Percentiles rank a stretch among this genome's conserved stretches.
Conservation (phyloP, 352 stramenopile genomes). For the Phytopythium cucurbitacearum region DNA sequence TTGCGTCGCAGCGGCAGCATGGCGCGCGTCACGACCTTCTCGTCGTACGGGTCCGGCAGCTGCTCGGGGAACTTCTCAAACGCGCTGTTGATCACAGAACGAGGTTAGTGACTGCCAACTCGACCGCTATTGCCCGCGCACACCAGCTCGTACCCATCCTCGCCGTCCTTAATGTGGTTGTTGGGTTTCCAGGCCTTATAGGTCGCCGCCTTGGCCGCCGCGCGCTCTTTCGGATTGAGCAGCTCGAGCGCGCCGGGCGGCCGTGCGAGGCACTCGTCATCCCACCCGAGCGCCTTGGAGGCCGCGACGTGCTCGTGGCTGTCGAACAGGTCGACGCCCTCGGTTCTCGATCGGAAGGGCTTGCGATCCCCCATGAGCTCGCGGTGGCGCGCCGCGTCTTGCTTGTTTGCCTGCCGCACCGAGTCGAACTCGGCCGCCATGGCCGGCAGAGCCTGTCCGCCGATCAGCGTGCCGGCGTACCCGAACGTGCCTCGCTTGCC, state of each 20-base stretch:
- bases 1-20: slow-evolving; percentile 70
- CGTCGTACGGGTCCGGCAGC: slow-evolving; percentile 64
- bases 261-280: slow-evolving; percentile 62
- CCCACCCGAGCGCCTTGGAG: slow-evolving; percentile 54
- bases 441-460: slow-evolving; percentile 28
- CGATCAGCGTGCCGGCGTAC: slow-evolving; percentile 69
- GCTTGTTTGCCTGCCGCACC: slow-evolving; percentile 20
- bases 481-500: slow-evolving; percentile 65
- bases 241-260: slow-evolving; percentile 46
- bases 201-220: slow-evolving; percentile 35
- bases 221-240: slow-evolving; percentile 75
- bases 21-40: slow-evolving; percentile 63
- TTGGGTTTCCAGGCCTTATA: slow-evolving; percentile 72
- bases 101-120: background rate
- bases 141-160: slow-evolving; percentile 32
- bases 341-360: slow-evolving; percentile 65
- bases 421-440: slow-evolving; percentile 68
- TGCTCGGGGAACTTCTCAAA: slow-evolving; percentile 74
- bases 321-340: slow-evolving; percentile 69
- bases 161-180: slow-evolving; percentile 56
- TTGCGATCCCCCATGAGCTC: slow-evolving; percentile 61
- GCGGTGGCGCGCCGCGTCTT: slow-evolving; percentile 40
- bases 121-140: background rate
- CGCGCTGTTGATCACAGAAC: slow-evolving; percentile 10
- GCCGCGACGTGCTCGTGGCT: slow-evolving; percentile 67